Conservation (phyloP, 2,329 filamentous ascomycete genomes). For the Arthrobotrys megalospora region DNA sequence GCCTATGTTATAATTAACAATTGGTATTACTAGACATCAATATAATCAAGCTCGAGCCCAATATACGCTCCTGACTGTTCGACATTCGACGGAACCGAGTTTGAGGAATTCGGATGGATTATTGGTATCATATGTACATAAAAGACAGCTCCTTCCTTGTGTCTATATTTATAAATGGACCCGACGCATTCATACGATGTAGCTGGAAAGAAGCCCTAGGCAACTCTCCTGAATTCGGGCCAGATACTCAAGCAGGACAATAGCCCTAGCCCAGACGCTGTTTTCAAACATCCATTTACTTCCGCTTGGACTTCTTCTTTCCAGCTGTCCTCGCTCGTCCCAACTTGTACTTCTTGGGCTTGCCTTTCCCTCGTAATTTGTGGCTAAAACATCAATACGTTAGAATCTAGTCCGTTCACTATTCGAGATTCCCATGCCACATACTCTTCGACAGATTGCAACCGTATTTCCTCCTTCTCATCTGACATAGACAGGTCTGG, state of each 20-base stretch:
- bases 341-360: slow-evolving; percentile 90
- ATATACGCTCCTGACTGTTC: no score
- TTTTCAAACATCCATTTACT: slow-evolving; percentile 16
- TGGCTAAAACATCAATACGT: slow-evolving; percentile 70
- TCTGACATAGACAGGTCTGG: slow-evolving; percentile 79
- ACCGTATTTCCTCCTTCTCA: slow-evolving; percentile 82
- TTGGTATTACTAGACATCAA: neutral
- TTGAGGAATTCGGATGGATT: neutral
- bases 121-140: slow-evolving; percentile 5
- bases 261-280: neutral
- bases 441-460: slow-evolving; percentile 80
- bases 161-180: slow-evolving; percentile 4
- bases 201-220: neutral
- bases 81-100: neutral
- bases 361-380: slow-evolving; percentile 86
- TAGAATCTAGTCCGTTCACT: slow-evolving; percentile 20
- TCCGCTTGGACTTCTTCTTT: slow-evolving; percentile 62
- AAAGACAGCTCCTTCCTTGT: neutral
- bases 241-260: neutral
- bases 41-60: no score
- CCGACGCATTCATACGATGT: neutral
- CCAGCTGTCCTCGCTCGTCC: slow-evolving; percentile 67
- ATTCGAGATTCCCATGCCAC: slow-evolving; percentile 43
- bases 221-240: neutral
- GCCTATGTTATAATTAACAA: neutral